phyloP scores from a whole-genome alignment of 768 basidiomycete genomes.

The Psilocybe tampanensis region DNA sequence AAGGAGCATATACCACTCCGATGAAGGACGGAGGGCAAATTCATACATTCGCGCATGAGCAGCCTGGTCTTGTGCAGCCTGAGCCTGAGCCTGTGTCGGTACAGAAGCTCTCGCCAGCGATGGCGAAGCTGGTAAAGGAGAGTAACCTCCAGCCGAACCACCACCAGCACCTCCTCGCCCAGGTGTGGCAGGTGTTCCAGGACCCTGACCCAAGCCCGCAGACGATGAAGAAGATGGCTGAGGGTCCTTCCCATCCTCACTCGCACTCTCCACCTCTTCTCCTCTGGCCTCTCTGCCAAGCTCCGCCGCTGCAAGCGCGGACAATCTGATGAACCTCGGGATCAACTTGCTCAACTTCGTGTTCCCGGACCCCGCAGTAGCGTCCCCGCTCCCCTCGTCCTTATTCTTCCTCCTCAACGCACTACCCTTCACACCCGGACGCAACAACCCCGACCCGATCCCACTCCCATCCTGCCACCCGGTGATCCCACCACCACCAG shows the following conservation, averaged over 20 bases:
- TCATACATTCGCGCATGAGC: slow-evolving; percentile 35
- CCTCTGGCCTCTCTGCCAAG: slow-evolving; percentile 70
- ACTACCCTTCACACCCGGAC: slow-evolving; percentile 57
- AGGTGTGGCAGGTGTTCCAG: slow-evolving; percentile 14
- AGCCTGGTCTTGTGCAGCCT: slow-evolving; percentile 6
- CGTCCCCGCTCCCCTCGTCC: slow-evolving; percentile 22
- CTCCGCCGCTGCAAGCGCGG: slow-evolving; percentile 78
- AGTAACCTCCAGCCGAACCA: slow-evolving; percentile 5
- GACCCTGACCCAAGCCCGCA: slow-evolving; percentile 12
- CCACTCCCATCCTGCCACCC: slow-evolving; percentile 80
- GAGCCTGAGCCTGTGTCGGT: neutral
- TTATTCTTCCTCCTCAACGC: slow-evolving; percentile 54
- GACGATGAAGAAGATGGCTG: too few relatives aligned
- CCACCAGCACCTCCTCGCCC: slow-evolving; percentile 2
- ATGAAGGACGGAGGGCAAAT: slow-evolving; percentile 65
- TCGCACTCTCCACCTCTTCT: slow-evolving; percentile 45
- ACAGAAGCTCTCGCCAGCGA: slow-evolving; percentile 2
- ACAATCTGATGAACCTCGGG: slow-evolving; percentile 73
- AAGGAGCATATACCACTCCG: slow-evolving; percentile 82
- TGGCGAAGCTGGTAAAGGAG: slow-evolving; percentile 16
- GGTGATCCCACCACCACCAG: slow-evolving; percentile 54
- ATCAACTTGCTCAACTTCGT: slow-evolving; percentile 69
- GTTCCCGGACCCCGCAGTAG: slow-evolving; percentile 51
- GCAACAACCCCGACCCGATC: slow-evolving; percentile 68
- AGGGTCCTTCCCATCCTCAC: slow-evolving; percentile 27